Evolutionary conservation across 805 yeast genomes (phyloP), one percentile per base, ranked within the genome.

Genomic region (Lachancea mirantina): DNA sequence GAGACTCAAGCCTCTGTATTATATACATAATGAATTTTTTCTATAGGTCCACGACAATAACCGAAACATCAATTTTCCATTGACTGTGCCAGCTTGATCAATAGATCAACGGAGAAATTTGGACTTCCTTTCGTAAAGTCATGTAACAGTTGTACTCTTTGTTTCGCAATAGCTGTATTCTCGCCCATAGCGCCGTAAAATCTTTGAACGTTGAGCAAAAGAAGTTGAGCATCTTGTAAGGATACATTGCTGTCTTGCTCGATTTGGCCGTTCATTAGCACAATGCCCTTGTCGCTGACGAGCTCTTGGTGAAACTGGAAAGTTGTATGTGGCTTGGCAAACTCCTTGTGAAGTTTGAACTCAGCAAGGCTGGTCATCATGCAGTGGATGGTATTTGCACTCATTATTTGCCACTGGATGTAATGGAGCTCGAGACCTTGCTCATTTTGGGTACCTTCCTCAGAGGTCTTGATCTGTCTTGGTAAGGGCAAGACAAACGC

Each of bases 281-380:
- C 84, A 1, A 84, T 37, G 0, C 67, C 76, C 41, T 83, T 78
- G 10, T 68, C 67, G 0, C 66, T 58, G 4, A 61, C 63, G 31
- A 89, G 61, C 35, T 92, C 96, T 26, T 78, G 74, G 61, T 89
- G 96, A 66, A 89, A 82, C 58, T 77, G 74, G 41, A 92, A 65
- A 0, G 95, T 84, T 0, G 96, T 85, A 57, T 92, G 97, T 1
- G 98, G 97, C 52, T 84, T 79, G 7, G 98, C 95, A 58, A 68
- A 92, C 52, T 89, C 96, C 35, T 74, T 75, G 52, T 89, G 96
- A 18, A 87, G 68, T 57, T 89, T 87, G 60, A 76, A 92, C 59
- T 92, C 97, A 2, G 92, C 88, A 42, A 92, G 68, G 0, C 96
- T 77, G 2, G 98, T 92, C 47, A 92, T 67, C 71, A 92, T 70